A percentile compares a stretch with the other conserved stretches of the same genome.
These are phyloP conservation scores for Alternaria panax DNA, from an alignment of 2,329 filamentous ascomycete species.

Conservation along the genomic window DNA sequence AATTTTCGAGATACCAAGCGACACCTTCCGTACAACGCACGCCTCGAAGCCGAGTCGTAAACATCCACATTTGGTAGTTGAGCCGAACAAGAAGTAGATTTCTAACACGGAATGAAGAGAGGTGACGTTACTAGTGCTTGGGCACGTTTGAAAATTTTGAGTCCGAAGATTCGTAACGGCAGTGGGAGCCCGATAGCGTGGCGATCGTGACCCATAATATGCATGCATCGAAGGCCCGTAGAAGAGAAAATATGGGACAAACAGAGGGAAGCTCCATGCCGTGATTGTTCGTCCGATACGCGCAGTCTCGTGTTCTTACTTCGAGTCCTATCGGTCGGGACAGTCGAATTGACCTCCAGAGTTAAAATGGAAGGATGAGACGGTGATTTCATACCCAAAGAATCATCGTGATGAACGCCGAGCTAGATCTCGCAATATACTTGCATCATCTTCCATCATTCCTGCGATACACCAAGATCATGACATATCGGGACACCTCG, in stretches of 20 bases:
- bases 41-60: background rate
- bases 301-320: background rate
- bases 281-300: background rate
- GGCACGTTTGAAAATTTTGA: background rate
- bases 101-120: background rate
- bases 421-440: background rate
- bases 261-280: background rate
- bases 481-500: background rate
- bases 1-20: background rate
- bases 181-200: conserved; percentile 1
- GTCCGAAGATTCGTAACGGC: background rate
- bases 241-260: conserved; percentile 5
- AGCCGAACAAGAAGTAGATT: background rate
- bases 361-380: background rate
- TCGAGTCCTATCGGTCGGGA: background rate
- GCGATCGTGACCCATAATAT: conserved; percentile 9
- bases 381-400: background rate
- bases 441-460: conserved; percentile 5
- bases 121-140: background rate
- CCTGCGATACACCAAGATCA: background rate
- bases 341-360: background rate
- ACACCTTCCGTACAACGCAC: background rate
- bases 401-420: background rate
- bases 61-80: background rate
- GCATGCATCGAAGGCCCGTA: conserved; percentile 10